Evolutionary conservation across 257 asterid genomes (phyloP).

Genomic region (Capsicum rhomboideum): DNA sequence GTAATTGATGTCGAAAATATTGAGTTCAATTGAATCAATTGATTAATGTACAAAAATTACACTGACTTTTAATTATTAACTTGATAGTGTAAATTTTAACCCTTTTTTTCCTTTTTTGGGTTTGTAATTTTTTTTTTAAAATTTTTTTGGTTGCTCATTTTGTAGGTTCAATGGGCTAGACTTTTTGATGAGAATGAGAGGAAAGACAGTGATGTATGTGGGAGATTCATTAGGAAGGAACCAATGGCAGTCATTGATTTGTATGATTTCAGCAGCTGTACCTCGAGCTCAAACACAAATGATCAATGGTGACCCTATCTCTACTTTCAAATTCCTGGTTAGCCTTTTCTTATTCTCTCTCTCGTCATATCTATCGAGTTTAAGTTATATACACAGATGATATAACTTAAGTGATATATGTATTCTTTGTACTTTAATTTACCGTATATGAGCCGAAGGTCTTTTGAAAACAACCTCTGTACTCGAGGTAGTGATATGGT

Average conservation of each 20-base stretch:
- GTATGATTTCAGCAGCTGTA: constrained; percentile 64
- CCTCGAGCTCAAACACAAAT: constrained; percentile 56
- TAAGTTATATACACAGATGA: background rate
- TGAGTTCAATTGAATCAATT: no score
- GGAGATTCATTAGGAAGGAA: constrained; percentile 92
- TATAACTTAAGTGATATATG: no score
- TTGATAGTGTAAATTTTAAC: no score
- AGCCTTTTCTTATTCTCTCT: background rate
- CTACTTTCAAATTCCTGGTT: constrained; percentile 64
- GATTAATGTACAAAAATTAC: no score
- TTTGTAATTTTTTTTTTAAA: background rate
- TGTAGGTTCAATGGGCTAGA: constrained; percentile 32
- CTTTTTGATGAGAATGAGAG: constrained; percentile 25
- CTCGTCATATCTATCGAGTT: background rate
- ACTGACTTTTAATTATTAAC: no score
- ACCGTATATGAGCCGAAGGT: no score
- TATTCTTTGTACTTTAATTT: no score
- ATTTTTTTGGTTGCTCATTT: background rate
- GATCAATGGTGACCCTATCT: constrained; percentile 61
- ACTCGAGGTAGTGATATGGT: no score
- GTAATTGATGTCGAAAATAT: no score
- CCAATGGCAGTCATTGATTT: constrained; percentile 85
- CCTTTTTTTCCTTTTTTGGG: no score
- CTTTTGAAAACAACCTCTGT: no score
- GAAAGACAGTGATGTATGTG: constrained; percentile 75